Conservation (phyloP, 1,139 yeast species). For the Yamadazyma diospyri region DNA sequence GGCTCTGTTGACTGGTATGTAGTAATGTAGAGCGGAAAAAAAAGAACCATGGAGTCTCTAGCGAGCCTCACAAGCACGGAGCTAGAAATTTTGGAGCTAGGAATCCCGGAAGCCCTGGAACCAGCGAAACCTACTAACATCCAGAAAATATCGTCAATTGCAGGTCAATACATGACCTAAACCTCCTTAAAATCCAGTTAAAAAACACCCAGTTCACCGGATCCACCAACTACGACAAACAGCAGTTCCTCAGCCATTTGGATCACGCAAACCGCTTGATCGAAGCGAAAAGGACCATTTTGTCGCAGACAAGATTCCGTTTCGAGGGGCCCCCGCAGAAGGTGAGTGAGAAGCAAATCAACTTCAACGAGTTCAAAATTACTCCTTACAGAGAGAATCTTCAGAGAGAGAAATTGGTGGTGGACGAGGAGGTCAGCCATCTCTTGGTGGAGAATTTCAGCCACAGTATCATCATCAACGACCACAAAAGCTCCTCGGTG, state of each 20-base stretch:
- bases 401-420: slow-evolving; percentile 4
- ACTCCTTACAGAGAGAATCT: slow-evolving; percentile 7
- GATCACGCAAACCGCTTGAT: slow-evolving; percentile 17
- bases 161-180: neutral
- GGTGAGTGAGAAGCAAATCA: neutral
- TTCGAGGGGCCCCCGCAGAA: slow-evolving; percentile 28
- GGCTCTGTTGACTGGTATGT: no score
- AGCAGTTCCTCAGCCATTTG: slow-evolving; percentile 9
- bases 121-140: no score
- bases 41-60: no score
- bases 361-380: neutral
- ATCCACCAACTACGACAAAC: slow-evolving; percentile 12
- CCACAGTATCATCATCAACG: slow-evolving; percentile 12
- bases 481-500: slow-evolving; percentile 18
- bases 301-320: slow-evolving; percentile 18
- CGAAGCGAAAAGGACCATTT: slow-evolving; percentile 17
- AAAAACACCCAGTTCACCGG: slow-evolving; percentile 2
- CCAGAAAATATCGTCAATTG: slow-evolving; percentile 5
- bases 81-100: no score
- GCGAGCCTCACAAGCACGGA: no score
- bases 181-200: slow-evolving; percentile 2
- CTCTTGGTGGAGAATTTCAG: slow-evolving; percentile 15
- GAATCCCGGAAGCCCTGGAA: no score
- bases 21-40: no score
- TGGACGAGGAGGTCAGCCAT: slow-evolving; percentile 14